Evolutionary conservation across 768 basidiomycete species (phyloP).

Genomic region (Suillus alpinus): DNA sequence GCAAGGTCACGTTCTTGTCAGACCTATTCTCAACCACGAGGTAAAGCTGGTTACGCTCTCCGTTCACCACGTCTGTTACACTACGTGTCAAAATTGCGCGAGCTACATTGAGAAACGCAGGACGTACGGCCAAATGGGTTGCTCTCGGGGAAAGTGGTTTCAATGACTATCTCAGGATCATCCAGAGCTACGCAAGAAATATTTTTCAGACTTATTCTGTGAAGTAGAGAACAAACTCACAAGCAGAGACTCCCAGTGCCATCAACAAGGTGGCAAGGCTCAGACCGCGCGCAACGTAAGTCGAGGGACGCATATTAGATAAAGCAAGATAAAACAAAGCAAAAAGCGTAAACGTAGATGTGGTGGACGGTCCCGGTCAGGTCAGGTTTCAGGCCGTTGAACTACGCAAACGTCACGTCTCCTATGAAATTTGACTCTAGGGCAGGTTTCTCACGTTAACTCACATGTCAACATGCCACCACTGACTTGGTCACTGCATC

Average conservation of each 20-base stretch:
- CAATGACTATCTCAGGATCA: constrained; percentile 53
- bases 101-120: not conserved
- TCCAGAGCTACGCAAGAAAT: constrained; percentile 18
- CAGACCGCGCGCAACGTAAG: constrained; percentile 25
- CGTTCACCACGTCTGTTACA: constrained; percentile 74
- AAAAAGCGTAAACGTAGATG: not conserved
- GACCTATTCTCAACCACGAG: constrained; percentile 76
- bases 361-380: not conserved
- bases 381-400: not conserved
- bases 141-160: constrained; percentile 63
- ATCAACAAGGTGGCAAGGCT: constrained; percentile 27
- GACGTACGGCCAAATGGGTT: constrained; percentile 77
- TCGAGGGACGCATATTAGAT: constrained; percentile 33
- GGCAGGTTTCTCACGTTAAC: constrained; percentile 20
- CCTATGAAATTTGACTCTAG: constrained; percentile 20
- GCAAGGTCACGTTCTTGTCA: constrained; percentile 65
- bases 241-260: constrained; percentile 28
- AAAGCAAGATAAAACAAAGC: not conserved
- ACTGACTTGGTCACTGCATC: not conserved
- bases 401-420: constrained; percentile 21
- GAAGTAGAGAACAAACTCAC: constrained; percentile 16
- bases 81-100: not conserved
- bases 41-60: constrained; percentile 68
- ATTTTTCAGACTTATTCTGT: not conserved
- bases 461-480: not conserved